Base-by-base conservation (phyloP, 768 basidiomycete species). In the Coprinopsis sp. region DNA sequence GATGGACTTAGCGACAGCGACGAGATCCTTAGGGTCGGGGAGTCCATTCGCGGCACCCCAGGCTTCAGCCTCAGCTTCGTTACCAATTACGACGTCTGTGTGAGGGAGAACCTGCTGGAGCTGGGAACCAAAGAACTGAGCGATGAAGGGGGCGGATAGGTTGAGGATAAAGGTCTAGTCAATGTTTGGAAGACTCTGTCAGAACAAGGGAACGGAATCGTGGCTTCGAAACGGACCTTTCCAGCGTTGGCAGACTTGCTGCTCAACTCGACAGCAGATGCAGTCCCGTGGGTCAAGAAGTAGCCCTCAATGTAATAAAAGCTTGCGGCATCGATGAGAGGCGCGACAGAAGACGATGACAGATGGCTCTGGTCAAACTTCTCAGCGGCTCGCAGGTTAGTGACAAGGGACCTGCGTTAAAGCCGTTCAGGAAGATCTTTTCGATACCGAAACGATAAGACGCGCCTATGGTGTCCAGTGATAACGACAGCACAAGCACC, bases 401-500 rank as follows among this genome's bases (percentile, higher is more conserved):
- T 99, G 54, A 93, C 91, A 46, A 99, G 79, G 1, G 94, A 97
- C 30, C 92, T 94, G 50, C 14, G 27, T 0, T 12, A 22, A 45
- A 3, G 24, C 41, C 18, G 21, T 23, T 23, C 11, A 11, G n/a
- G 14, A 34, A 10, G 22, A 37, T 46, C 19, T 46, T 23, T 42
- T 37, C 21, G 30, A 36, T 13, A 43, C 13, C 18, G 33, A 38
- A 16, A 27, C 28, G 29, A 18, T n/a, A 37, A 27, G 37, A 37
- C 77, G 24, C 52, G 92, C 90, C 95, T 80, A 66, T 96, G 61
- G 69, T 96, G 92, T 36, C 87, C 91, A 41, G 93, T 97, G 67
- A 98, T 81, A 55, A 99, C 67, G 53, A 98, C 96, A 13, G 91
- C 95, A 62, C 96, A 99, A 44, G 96, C 93, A 47, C 96, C 96